These are phyloP conservation scores for Begonia fuchsioides DNA, from an alignment of 306 rosid species.

Conservation along the genomic window DNA sequence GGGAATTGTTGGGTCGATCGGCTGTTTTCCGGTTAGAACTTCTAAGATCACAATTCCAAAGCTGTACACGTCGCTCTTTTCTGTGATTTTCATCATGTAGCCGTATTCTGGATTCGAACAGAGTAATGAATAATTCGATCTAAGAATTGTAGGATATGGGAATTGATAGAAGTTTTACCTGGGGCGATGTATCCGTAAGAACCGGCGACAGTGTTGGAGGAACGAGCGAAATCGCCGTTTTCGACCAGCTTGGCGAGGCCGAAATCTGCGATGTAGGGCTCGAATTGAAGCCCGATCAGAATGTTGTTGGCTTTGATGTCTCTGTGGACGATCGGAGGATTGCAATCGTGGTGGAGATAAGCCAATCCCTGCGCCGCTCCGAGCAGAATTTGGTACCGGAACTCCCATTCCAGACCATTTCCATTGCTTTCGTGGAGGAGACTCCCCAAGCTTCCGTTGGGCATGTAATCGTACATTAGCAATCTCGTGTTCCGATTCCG, in stretches of 20 bases:
- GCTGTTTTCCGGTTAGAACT: constrained; percentile 74
- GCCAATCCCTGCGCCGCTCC: constrained; percentile 93
- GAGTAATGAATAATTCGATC: no score
- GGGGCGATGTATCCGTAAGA: constrained; percentile 97
- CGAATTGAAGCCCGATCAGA: constrained; percentile 73
- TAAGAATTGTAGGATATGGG: no score
- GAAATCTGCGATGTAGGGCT: constrained; percentile 77
- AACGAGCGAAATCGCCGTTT: constrained; percentile 51
- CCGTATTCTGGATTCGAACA: constrained; percentile 49
- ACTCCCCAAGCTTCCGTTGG: constrained; percentile 84
- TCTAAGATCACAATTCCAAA: constrained; percentile 68
- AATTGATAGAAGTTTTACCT: constrained; percentile 20
- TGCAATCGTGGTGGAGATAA: constrained; percentile 82
- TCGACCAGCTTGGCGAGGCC: constrained; percentile 89
- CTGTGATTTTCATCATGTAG: constrained; percentile 81
- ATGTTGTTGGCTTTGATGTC: constrained; percentile 87
- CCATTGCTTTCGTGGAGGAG: constrained; percentile 54
- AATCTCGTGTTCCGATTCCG: constrained; percentile 56
- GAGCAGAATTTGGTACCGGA: constrained; percentile 46
- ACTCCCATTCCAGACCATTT: constrained; percentile 65
- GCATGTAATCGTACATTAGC: constrained; percentile 80
- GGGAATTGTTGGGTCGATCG: constrained; percentile 82
- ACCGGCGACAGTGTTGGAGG: constrained; percentile 73
- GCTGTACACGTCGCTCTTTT: constrained; percentile 87
- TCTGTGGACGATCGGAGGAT: constrained; percentile 85